Base-by-base conservation (phyloP, 2,329 filamentous ascomycete species). In the Colletotrichum caudatum region DNA sequence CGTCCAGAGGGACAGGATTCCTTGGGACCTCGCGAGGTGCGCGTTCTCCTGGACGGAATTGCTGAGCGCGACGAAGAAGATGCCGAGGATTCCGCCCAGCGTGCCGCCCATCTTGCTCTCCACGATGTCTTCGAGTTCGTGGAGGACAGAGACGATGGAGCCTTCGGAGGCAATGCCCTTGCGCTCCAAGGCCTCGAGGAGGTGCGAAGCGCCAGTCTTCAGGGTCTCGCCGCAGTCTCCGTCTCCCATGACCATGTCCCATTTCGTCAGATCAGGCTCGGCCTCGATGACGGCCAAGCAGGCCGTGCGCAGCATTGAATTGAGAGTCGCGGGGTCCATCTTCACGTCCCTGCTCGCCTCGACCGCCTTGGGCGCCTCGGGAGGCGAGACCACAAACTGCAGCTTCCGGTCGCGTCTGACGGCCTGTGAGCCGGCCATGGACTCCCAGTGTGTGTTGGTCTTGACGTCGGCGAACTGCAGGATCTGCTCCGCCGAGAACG, bases 141-240 rank as follows among this genome's bases (percentile, higher is more conserved):
- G 81, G 1, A 88, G 80, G 2, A 88, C 84, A 3, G 79, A 79
- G 60, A 85, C 79, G 2, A 87, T 81, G 4, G 86, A 88, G 0
- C 86, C 86, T 0, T 76, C 74, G 5, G 75, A 76, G 3, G 80
- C 80, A 0, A 86, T 79, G 63, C 86, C 78, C 26, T 66, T 72
- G 37, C 51, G 59, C 57, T 81, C 81, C 5, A 88, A 76, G 0
- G 84, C 85, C 0, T 88, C 87, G 2, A 88, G 76, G 9, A 88
- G 76, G 4, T 79, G 79, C 6, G 77, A 83, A 0, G 87, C 87
- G 0, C 88, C 88, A 0, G 84, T 85, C 79, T 87, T 85, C 65
- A 90, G 81, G 3, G 87, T 89, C 76, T 92, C 88, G 48, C 90
- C 90, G 76, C 90, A 92, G 79, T 92, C 90, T 14, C 90, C 90